Conservation (phyloP, 176 grass and related monocot genomes). For the Phragmites australis region DNA sequence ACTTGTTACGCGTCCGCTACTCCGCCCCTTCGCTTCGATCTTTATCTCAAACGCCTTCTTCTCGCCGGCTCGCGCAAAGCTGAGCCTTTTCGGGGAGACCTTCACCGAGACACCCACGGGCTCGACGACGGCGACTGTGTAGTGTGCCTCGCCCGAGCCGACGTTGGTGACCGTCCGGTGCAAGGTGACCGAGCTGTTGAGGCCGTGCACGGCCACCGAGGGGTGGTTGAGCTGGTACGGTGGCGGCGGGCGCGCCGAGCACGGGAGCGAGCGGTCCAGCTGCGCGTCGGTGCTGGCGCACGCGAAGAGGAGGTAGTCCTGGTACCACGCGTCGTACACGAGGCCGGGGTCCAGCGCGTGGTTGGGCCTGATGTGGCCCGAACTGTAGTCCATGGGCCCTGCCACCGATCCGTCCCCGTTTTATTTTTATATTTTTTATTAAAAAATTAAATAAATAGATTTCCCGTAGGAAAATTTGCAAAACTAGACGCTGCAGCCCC, state of each 20-base stretch:
- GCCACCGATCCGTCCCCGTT: constrained; percentile 44
- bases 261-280: constrained; percentile 62
- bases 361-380: constrained; percentile 72
- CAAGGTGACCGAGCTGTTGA: constrained; percentile 54
- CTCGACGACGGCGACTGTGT: constrained; percentile 53
- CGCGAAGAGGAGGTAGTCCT: constrained; percentile 83
- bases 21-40: not conserved
- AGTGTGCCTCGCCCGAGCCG: constrained; percentile 25
- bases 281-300: constrained; percentile 54
- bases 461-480: no score
- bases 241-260: constrained; percentile 48
- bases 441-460: no score
- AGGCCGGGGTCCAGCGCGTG: constrained; percentile 84
- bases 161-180: constrained; percentile 86
- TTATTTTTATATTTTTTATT: no score
- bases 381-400: constrained; percentile 74
- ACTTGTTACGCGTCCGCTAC: not conserved
- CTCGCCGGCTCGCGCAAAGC: constrained; percentile 47
- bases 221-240: constrained; percentile 79
- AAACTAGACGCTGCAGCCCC: no score
- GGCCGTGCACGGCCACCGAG: constrained; percentile 56
- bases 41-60: constrained; percentile 58
- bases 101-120: constrained; percentile 55
- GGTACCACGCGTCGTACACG: constrained; percentile 79
- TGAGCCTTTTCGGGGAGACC: constrained; percentile 52